These are phyloP conservation scores for Claviceps cyperi DNA, from an alignment of 2,329 filamentous ascomycete genomes.

Conservation along the genomic window DNA sequence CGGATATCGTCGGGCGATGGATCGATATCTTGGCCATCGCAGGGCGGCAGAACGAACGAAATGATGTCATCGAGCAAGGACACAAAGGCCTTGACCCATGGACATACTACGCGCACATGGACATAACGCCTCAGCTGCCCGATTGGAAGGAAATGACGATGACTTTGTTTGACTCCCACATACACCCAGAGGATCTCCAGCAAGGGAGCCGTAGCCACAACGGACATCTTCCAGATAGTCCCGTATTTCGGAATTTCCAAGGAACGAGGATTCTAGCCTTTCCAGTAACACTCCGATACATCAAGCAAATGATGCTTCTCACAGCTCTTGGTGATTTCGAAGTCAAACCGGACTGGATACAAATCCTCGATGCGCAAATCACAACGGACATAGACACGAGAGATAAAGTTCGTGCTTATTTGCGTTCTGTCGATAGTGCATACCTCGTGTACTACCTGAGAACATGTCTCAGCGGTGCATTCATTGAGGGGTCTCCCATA, in stretches of 20 bases:
- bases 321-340: conserved; percentile 34
- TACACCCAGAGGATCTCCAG: conserved; percentile 12
- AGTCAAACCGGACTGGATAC: conserved; percentile 72
- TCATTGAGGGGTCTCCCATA: conserved; percentile 25
- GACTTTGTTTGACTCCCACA: conserved; percentile 31
- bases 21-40: conserved; percentile 73
- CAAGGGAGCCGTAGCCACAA: not conserved
- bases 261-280: conserved; percentile 41
- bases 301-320: conserved; percentile 38
- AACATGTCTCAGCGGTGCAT: conserved; percentile 43
- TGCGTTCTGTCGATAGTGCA: conserved; percentile 26
- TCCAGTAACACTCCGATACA: conserved; percentile 55
- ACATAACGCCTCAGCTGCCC: conserved; percentile 26
- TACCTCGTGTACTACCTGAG: conserved; percentile 31
- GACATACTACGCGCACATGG: conserved; percentile 33
- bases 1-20: conserved; percentile 69
- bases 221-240: conserved; percentile 2
- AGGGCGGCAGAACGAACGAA: conserved; percentile 50
- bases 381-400: conserved; percentile 54
- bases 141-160: conserved; percentile 37
- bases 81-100: conserved; percentile 68
- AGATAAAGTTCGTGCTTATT: conserved; percentile 39
- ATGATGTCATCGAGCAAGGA: conserved; percentile 81
- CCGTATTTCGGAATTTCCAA: conserved; percentile 31
- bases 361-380: conserved; percentile 58